Percentiles rank a stretch among this genome's conserved stretches.
Conservation (phyloP, 305 asterid genomes). For the Striga hermonthica region DNA sequence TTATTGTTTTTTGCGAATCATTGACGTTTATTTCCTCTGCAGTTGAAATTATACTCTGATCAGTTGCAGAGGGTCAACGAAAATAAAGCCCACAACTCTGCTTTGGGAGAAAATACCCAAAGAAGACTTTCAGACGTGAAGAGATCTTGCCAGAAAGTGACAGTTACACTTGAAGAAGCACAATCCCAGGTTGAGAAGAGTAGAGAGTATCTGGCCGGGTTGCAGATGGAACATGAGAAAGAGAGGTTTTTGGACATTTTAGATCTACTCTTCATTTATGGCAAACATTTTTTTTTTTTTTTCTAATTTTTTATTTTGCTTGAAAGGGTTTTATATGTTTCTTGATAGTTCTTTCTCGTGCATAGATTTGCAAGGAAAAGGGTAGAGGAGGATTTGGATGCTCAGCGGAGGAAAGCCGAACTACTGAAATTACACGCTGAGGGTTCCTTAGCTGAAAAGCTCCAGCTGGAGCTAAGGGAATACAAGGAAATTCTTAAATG, state of each 20-base stretch:
- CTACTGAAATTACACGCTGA: conserved; percentile 55
- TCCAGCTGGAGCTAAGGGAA: conserved; percentile 72
- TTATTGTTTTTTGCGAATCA: conserved; percentile 26
- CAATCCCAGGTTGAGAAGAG: conserved; percentile 64
- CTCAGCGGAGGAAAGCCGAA: conserved; percentile 60
- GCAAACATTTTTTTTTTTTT: too few species aligned
- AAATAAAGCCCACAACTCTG: conserved; percentile 53
- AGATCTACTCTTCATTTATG: not conserved
- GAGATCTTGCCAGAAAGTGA: conserved; percentile 55
- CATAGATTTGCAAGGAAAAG: conserved; percentile 84
- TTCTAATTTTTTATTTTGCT: too few species aligned
- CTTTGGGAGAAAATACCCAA: conserved; percentile 58
- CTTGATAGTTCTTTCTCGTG: too few species aligned
- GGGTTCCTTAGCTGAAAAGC: conserved; percentile 66
- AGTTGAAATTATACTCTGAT: conserved; percentile 73
- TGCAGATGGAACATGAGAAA: conserved; percentile 85
- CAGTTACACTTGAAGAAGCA: conserved; percentile 59
- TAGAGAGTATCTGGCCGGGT: conserved; percentile 57
- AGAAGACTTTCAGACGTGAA: conserved; percentile 55
- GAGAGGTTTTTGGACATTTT: conserved; percentile 55
- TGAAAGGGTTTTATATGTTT: too few species aligned
- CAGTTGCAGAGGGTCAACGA: conserved; percentile 71
- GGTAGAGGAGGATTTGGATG: conserved; percentile 78
- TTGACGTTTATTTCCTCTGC: conserved; percentile 38
- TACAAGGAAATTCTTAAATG: conserved; percentile 90